Evolutionary conservation across 345 rosid species (phyloP), one percentile per base, ranked within the genome.

Genomic region (Theobroma cacao): DNA sequence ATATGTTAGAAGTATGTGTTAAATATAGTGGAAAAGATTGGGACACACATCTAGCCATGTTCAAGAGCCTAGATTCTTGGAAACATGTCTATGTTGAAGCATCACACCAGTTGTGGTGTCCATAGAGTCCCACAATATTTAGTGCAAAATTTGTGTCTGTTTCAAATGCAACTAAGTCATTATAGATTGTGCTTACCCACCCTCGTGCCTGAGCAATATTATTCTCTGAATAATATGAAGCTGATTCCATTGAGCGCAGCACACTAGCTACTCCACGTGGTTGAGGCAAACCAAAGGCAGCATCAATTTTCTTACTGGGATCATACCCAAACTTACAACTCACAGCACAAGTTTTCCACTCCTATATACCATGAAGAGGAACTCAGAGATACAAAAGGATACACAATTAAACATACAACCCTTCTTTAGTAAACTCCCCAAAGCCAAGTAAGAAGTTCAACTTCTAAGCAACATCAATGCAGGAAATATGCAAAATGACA

Each of bases 201-300:
- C 99, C 90, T 90, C 97, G 91, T 88, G 99, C 97, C 48, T 75
- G 82, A 33, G 75, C 89, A 55, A 96, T 75, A 85, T 88, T 85
- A 76, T 96, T 96, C 56, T 91, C 92, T 40, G 86, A 47, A 85
- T 92, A 96, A 82, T 96, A 94, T 34, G 86, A 86, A 36, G 98
- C 85, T 62, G 99, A 91, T 85, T 96, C 99, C 99, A 96, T 96
- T 4, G 98, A 96, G 73, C 95, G 91, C 66, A 86, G 90, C 56
- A 96, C 89, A 71, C 80, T 36, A 74, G 86, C 84, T 56, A 81
- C 78, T 81, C 89, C 91, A 71, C 76, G 38, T 75, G 70, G 75
- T 26, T 83, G 80, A 70, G 86, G 77, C 31, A 75, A 56, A 62
- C 94, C 95, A 80, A 96, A 88, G 17, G 80, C 85, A 68, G 95